A percentile compares a stretch with the other conserved stretches of the same genome.
Evolutionary conservation across 495 filamentous ascomycete species (phyloP).

Genomic region (Hypoxylon lenormandii): DNA sequence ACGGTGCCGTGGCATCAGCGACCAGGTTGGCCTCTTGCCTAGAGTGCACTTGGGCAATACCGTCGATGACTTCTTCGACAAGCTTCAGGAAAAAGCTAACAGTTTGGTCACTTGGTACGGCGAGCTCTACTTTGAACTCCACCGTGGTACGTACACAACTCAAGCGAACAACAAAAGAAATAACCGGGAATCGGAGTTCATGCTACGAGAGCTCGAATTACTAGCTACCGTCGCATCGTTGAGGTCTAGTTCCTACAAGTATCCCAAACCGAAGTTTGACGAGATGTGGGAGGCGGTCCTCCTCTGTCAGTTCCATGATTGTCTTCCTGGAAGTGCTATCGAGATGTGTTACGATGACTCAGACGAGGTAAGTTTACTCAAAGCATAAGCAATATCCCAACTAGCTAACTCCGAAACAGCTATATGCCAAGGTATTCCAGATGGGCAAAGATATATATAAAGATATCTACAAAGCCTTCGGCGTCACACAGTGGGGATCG

Average conservation of each 20-base stretch:
- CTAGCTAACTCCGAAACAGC: conserved; percentile 53
- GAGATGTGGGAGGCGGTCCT: conserved; percentile 89
- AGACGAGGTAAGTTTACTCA: conserved; percentile 67
- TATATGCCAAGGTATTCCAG: conserved; percentile 85
- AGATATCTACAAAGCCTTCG: conserved; percentile 74
- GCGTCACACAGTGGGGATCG: conserved; percentile 61
- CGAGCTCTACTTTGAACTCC: conserved; percentile 96
- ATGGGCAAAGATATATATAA: conserved; percentile 77
- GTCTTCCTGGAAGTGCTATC: conserved; percentile 92
- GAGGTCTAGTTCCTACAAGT: conserved; percentile 76
- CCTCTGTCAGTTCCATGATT: conserved; percentile 97
- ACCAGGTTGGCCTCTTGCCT: conserved; percentile 83
- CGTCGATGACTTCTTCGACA: conserved; percentile 95
- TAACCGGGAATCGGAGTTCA: conserved; percentile 84
- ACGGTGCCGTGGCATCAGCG: conserved; percentile 91
- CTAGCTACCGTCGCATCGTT: conserved; percentile 88
- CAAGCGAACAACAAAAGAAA: conserved; percentile 97
- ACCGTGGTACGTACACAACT: conserved; percentile 95
- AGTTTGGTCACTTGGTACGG: conserved; percentile 97
- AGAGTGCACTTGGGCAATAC: conserved; percentile 89
- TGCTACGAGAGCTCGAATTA: conserved; percentile 87
- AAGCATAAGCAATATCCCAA: background rate
- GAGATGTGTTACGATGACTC: conserved; percentile 98
- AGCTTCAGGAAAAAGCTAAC: conserved; percentile 78
- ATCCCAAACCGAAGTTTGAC: conserved; percentile 91